Percentiles rank a stretch among this genome's conserved stretches.
Evolutionary conservation across 2,329 filamentous ascomycete species (phyloP).

Genomic region (Cladophialophora carrionii): DNA sequence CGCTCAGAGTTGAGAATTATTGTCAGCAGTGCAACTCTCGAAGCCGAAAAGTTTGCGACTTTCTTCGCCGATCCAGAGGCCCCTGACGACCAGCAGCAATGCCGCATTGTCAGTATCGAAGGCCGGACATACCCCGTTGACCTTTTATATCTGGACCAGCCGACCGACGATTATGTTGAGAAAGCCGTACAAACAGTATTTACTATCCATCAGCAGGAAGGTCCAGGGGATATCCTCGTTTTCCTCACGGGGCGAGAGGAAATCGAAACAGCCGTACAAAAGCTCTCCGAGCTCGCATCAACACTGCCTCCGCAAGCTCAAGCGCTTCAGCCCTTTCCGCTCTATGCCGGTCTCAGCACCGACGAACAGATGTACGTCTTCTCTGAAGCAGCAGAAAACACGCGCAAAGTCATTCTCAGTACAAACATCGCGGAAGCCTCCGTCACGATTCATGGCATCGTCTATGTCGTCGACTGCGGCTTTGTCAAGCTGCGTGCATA

Average conservation of each 20-base stretch:
- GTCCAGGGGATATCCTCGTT: slow-evolving; percentile 82
- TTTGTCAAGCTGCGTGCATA: slow-evolving; percentile 89
- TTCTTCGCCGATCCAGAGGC: slow-evolving; percentile 66
- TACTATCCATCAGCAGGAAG: slow-evolving; percentile 81
- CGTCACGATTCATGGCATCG: slow-evolving; percentile 89
- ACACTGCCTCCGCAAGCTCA: slow-evolving; percentile 64
- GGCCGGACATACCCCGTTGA: slow-evolving; percentile 89
- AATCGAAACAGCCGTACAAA: slow-evolving; percentile 80
- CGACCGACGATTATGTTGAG: slow-evolving; percentile 85
- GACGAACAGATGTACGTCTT: slow-evolving; percentile 97
- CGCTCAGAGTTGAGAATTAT: slow-evolving; percentile 83
- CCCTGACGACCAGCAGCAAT: slow-evolving; percentile 45
- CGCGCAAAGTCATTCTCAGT: slow-evolving; percentile 85
- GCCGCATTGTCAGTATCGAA: slow-evolving; percentile 79
- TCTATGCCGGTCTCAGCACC: slow-evolving; percentile 85
- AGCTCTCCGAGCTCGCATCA: slow-evolving; percentile 71
- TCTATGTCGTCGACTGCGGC: slow-evolving; percentile 86
- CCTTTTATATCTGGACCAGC: slow-evolving; percentile 74
- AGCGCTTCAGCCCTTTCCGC: slow-evolving; percentile 70
- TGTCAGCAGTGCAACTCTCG: slow-evolving; percentile 88
- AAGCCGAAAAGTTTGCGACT: slow-evolving; percentile 79
- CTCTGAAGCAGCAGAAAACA: slow-evolving; percentile 77
- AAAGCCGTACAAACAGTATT: slow-evolving; percentile 80
- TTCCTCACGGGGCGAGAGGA: slow-evolving; percentile 93
- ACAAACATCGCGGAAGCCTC: slow-evolving; percentile 98